Conservation (phyloP, 805 yeast species). For the Metahyphopichia silvanorum region DNA sequence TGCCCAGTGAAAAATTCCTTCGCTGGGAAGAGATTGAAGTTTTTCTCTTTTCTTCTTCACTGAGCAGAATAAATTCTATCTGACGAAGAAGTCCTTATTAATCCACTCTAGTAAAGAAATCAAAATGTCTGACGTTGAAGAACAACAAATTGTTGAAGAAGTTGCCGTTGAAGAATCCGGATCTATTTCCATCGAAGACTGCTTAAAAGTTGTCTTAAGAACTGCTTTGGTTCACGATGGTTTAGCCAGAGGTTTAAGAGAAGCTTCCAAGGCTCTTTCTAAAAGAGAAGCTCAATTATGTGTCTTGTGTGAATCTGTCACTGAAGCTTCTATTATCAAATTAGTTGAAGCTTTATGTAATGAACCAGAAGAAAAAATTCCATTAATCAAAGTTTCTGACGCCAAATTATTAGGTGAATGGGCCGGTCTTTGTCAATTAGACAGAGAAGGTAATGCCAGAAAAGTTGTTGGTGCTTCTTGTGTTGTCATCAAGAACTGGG, state of each 20-base stretch:
- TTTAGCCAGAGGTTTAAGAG: constrained; percentile 99
- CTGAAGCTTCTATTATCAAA: constrained; percentile 94
- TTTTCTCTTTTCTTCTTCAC: constrained; percentile 24
- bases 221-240: constrained; percentile 98
- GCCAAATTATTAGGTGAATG: constrained; percentile 99
- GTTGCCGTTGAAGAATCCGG: constrained; percentile 86
- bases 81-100: constrained; percentile 69
- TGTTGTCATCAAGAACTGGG: constrained; percentile 99
- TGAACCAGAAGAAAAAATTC: constrained; percentile 94
- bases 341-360: constrained; percentile 99
- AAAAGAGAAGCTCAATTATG: constrained; percentile 97
- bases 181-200: constrained; percentile 95
- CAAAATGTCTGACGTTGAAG: constrained; percentile 92
- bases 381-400: constrained; percentile 98
- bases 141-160: constrained; percentile 75
- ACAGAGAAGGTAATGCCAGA: constrained; percentile 99
- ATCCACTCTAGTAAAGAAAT: not conserved
- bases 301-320: constrained; percentile 97
- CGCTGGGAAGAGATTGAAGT: no score
- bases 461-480: constrained; percentile 99
- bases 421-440: constrained; percentile 99
- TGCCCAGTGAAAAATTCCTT: constrained; percentile 8
- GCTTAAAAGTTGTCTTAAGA: constrained; percentile 96
- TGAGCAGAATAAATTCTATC: constrained; percentile 49
- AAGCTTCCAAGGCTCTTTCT: constrained; percentile 98